Percentiles rank a stretch among this genome's conserved stretches.
Evolutionary conservation across 768 basidiomycete species (phyloP).

Genomic region (Omphalotus guepiniiformis): DNA sequence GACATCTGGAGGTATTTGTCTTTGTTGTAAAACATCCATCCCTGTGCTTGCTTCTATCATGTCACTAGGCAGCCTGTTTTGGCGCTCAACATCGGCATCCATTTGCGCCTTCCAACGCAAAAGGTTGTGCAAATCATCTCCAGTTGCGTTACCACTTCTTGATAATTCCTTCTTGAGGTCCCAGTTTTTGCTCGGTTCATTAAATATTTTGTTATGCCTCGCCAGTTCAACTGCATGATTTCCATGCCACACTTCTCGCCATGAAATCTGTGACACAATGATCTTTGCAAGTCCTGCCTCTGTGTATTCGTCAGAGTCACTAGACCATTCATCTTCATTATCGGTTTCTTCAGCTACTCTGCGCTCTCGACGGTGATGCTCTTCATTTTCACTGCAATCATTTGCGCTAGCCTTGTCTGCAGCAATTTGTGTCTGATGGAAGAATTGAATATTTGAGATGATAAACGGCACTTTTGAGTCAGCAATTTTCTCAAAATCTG

Average conservation of each 20-base stretch:
- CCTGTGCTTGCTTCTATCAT: background rate
- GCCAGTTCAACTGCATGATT: constrained; percentile 10
- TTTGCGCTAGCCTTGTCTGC: background rate
- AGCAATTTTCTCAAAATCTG: background rate
- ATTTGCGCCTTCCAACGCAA: constrained; percentile 10
- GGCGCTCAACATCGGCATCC: constrained; percentile 6
- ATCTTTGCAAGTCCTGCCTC: constrained; percentile 10
- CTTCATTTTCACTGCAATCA: background rate
- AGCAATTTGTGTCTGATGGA: background rate
- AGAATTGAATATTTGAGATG: background rate
- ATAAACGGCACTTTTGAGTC: background rate
- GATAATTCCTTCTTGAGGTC: background rate
- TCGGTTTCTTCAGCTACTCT: background rate
- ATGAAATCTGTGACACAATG: background rate
- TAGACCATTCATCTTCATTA: constrained; percentile 13
- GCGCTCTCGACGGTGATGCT: no score
- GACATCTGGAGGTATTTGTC: no score
- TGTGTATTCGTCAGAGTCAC: background rate
- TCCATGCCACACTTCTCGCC: constrained; percentile 11
- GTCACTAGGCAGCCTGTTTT: background rate
- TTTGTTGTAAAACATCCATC: background rate
- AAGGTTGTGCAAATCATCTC: constrained; percentile 4
- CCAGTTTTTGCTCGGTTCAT: constrained; percentile 10
- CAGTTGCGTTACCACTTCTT: constrained; percentile 3
- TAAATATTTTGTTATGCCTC: constrained; percentile 14